These are phyloP conservation scores for Talaromyces sp. DNA, from an alignment of 2,329 filamentous ascomycete genomes.

Conservation along the genomic window DNA sequence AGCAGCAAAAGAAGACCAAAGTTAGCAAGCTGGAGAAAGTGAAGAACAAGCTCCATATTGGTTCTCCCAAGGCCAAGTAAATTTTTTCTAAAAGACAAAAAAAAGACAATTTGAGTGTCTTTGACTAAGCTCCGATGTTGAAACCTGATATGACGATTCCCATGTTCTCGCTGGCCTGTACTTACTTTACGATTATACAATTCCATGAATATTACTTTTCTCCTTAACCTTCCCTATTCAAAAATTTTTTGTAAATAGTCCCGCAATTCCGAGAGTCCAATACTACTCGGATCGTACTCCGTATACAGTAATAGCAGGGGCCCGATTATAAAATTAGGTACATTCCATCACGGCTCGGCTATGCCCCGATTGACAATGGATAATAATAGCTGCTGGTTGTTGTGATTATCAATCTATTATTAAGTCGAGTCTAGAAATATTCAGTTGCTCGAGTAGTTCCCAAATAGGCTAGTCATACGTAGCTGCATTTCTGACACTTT, in stretches of 20 bases:
- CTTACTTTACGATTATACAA: background rate
- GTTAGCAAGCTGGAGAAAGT: slow-evolving; percentile 15
- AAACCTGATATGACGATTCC: background rate
- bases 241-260: no score
- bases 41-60: slow-evolving; percentile 30
- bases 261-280: background rate
- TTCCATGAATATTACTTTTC: background rate
- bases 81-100: background rate
- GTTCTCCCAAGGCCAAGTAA: slow-evolving; percentile 4
- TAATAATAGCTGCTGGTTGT: background rate
- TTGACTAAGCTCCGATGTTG: background rate
- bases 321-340: background rate
- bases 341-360: background rate
- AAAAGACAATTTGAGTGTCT: background rate
- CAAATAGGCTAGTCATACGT: no score
- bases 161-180: background rate
- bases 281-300: background rate
- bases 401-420: no score
- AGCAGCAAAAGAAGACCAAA: slow-evolving; percentile 5
- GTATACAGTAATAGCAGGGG: background rate
- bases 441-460: no score
- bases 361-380: background rate
- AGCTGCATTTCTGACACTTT: no score
- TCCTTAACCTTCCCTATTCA: no score
- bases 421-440: no score